Evolutionary conservation across 1,139 yeast genomes (phyloP), one percentile per base, ranked within the genome.

Genomic region (Meyerozyma elateridarum): DNA sequence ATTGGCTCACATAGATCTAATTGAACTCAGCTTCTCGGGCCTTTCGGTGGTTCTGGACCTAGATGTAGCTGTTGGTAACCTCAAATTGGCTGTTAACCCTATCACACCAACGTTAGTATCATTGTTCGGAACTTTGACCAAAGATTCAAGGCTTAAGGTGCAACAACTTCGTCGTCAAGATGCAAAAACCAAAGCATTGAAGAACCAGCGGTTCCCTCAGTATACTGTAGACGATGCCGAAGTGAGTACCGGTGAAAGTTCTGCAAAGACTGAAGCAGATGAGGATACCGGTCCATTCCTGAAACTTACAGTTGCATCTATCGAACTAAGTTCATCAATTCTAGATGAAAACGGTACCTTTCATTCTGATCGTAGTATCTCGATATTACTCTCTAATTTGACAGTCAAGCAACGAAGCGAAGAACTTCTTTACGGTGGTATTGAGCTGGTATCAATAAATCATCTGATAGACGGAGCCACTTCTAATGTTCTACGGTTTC

Each of bases 21-120:
- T 70, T 7, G 49, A 52, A 3, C 34, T 76, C 3, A 59, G 64
- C 9, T 76, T 79, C 42, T 70, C 70, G 40, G 85, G 85, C 0
- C 46, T 79, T 5, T 59, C 68, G 16, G 51, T 57, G 1, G 49
- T 79, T 1, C 64, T 70, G 8, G 66, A 79, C 40, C 45, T 82
- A 22, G 59, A 55, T 5, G 46, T 79, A 4, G 60, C 65, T 4
- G 47, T 79, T 4, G 79, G 70, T 11, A 48, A 55, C 5, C 46
- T 79, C 2, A 61, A 59, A 19, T 34, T 77, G 1, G 69, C 84
- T 1, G 48, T 54, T 4, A 52, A 51, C 3, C 72, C 72, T 0
- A 41, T 63, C 13, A 39, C 56, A 1, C 72, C 73, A 1, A 57
- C 69, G 0, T 41, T 57, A 2, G 42, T 54, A 1, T 45, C 65